Evolutionary conservation across 192 early-diverging fungal species (phyloP), one percentile per base, ranked within the genome.

Genomic region (Coemansia sp.): DNA sequence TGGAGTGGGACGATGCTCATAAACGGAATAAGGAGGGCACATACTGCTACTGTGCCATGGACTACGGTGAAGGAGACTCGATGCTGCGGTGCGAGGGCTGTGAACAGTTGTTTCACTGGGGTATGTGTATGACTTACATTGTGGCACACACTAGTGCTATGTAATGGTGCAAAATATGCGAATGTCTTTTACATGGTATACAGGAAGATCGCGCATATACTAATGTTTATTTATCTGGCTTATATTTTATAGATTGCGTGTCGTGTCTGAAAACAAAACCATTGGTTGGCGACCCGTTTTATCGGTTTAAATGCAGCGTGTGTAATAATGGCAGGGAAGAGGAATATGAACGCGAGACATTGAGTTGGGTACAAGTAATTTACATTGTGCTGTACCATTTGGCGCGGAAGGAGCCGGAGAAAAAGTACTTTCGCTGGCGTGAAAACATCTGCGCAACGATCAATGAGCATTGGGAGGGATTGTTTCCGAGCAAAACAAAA

Each of bases 41-140:
- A 10, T 94, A 94, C 68, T 94, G 93, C 72, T 94, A 94, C 63
- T 94, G 93, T 46, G 93, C 90, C 14, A 75, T 84, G 70, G 84
- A 85, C 64, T 88, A 72, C 65, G 71, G 58, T 56, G 65, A 72
- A 19, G 83, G 85, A 51, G 87, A 90, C 46, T 68, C 88, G 10
- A 90, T 92, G 87, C 64, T 90, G 29, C 82, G 83, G 23, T 94
- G 92, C 68, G 64, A 74, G 6, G 70, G 72, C 20, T 94, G 92
- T 62, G 62, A 66, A 20, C 89, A 92, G 61, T 86, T 84, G 23
- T 94, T 92, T 62, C 92, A 94, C 75, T 84, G 85, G 67, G 85
- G 89, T 91, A 79, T 75, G 75, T 56, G 17, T 57, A 19, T 24
- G 6, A 17, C 17, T 22, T 50, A 25, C 4, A 31, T 11, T 21